Percentiles rank a stretch among this genome's conserved stretches.
phyloP scores from a whole-genome alignment of 2,329 filamentous ascomycete species.

The Talaromyces rugulosus region DNA sequence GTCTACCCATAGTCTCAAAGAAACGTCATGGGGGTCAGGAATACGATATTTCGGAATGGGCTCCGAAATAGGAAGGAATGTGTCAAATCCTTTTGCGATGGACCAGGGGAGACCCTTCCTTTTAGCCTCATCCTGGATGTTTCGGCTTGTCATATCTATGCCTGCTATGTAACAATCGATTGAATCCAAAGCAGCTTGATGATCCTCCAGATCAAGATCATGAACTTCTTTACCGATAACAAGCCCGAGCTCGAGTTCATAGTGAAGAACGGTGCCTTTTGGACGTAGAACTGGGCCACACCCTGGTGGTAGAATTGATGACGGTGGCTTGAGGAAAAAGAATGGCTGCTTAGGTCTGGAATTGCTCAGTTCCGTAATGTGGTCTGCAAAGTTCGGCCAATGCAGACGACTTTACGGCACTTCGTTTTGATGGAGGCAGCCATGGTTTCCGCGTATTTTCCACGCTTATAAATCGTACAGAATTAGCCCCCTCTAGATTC shows the following conservation, averaged over 20 bases:
- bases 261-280: constrained; percentile 79
- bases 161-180: constrained; percentile 83
- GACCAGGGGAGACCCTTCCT: constrained; percentile 94
- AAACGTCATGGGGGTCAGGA: constrained; percentile 79
- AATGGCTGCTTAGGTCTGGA: constrained; percentile 88
- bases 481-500: too few relatives aligned
- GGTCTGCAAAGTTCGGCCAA: constrained; percentile 94
- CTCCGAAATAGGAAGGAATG: constrained; percentile 82
- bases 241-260: constrained; percentile 89
- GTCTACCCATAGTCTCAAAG: constrained; percentile 79
- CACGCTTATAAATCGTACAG: not conserved
- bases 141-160: constrained; percentile 97
- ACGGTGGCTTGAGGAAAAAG: constrained; percentile 96
- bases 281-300: constrained; percentile 78
- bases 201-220: constrained; percentile 71
- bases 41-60: constrained; percentile 76
- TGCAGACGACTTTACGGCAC: constrained; percentile 77
- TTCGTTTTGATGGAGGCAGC: constrained; percentile 47
- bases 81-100: constrained; percentile 97
- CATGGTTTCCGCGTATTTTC: constrained; percentile 15
- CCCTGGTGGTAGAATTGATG: constrained; percentile 74
- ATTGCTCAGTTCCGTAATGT: constrained; percentile 88
- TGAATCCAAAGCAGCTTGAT: constrained; percentile 69
- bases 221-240: constrained; percentile 77
- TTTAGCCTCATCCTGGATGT: constrained; percentile 94